Evolutionary conservation across 1,139 yeast species (phyloP).

Genomic region (Yamadazyma blattariae): DNA sequence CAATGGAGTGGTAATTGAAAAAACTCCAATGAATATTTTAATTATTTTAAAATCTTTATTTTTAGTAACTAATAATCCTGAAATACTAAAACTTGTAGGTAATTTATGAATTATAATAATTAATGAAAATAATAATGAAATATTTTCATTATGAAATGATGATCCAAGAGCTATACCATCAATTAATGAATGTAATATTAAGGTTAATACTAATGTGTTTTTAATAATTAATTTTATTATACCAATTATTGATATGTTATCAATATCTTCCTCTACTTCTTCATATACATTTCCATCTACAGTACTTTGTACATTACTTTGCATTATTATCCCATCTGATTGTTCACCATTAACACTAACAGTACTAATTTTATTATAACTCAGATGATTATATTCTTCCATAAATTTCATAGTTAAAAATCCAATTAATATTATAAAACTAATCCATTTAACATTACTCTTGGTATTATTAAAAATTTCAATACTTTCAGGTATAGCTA

Average conservation of each 20-base stretch:
- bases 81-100: conserved; percentile 72
- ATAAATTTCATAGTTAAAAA: conserved; percentile 21
- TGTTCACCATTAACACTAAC: no score
- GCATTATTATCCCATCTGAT: not conserved
- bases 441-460: conserved; percentile 17
- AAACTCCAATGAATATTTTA: conserved; percentile 40
- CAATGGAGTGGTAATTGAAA: conserved; percentile 53
- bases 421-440: conserved; percentile 38
- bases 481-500: conserved; percentile 71
- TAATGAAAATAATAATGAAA: conserved; percentile 48
- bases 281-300: no score
- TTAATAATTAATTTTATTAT: conserved; percentile 1
- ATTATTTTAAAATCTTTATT: conserved; percentile 27
- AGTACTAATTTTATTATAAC: no score
- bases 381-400: conserved; percentile 6
- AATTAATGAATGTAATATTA: conserved; percentile 63
- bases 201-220: conserved; percentile 36
- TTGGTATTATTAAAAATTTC: conserved; percentile 38
- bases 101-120: conserved; percentile 71
- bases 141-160: conserved; percentile 45
- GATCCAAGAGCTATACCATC: conserved; percentile 80
- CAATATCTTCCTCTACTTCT: no score
- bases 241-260: no score
- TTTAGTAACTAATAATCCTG: conserved; percentile 51
- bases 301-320: not conserved